These are phyloP conservation scores for Plasmodium coatneyi DNA, from an alignment of 169 alveolate genomes.

Conservation along the genomic window DNA sequence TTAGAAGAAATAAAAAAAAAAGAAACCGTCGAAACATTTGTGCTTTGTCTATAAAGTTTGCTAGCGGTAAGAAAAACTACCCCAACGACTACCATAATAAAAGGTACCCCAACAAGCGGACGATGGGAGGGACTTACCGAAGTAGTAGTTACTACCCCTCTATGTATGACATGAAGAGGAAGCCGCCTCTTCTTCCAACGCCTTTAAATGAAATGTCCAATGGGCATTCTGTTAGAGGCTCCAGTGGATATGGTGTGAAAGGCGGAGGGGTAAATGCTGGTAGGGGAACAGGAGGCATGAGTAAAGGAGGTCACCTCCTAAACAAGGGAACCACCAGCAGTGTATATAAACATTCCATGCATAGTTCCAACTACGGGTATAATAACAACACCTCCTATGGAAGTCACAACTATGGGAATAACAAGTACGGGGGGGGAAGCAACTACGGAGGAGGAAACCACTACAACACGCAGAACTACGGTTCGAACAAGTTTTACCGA, in stretches of 20 bases:
- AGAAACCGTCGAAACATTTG: not conserved
- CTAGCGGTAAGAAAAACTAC: not conserved
- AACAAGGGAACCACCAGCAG: not conserved
- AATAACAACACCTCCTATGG: not conserved
- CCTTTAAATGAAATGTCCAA: not conserved
- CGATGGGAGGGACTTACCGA: not conserved
- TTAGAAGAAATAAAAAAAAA: not conserved
- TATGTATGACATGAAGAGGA: not conserved
- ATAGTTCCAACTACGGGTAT: not conserved
- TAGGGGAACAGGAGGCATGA: not conserved
- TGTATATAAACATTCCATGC: slow-evolving; percentile 6
- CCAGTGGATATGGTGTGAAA: not conserved
- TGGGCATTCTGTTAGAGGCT: not conserved
- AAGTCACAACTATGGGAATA: not conserved
- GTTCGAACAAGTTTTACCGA: not conserved
- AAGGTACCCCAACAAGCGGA: not conserved
- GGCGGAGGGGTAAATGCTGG: not conserved
- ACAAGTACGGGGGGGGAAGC: not conserved
- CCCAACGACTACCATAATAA: not conserved
- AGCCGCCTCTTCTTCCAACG: not conserved
- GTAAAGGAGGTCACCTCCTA: not conserved
- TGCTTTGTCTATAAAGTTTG: slow-evolving; percentile 18
- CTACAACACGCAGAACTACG: not conserved
- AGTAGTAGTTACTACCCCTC: not conserved
- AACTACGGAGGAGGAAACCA: not conserved